Conservation (phyloP, 768 basidiomycete genomes). For the Trametes villosa region DNA sequence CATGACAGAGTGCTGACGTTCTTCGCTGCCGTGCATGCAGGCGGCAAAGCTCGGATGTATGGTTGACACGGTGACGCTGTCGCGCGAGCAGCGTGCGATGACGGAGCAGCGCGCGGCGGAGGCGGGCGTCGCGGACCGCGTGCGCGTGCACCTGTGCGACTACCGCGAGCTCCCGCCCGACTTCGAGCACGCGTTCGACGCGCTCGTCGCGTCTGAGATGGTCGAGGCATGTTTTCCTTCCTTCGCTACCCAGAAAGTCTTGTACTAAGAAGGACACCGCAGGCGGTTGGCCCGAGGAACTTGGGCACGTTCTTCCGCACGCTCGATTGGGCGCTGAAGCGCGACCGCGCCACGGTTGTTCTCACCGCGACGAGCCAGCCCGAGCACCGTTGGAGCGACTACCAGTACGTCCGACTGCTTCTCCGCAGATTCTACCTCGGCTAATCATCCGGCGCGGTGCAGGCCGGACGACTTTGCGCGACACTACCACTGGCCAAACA, state of each 20-base stretch:
- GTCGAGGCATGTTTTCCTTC: constrained; percentile 44
- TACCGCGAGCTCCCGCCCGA: constrained; percentile 41
- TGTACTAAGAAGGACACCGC: not conserved
- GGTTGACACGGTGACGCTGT: constrained; percentile 48
- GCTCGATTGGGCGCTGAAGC: constrained; percentile 45
- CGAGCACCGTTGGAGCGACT: constrained; percentile 29
- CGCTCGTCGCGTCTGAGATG: constrained; percentile 49
- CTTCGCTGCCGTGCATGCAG: constrained; percentile 16
- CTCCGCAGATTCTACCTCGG: not conserved
- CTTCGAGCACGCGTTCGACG: constrained; percentile 44
- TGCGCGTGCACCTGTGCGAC: constrained; percentile 46
- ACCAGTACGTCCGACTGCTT: not conserved
- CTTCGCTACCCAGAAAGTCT: not conserved
- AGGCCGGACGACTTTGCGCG: constrained; percentile 15
- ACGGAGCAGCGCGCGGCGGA: constrained; percentile 41
- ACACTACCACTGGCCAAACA: constrained; percentile 11
- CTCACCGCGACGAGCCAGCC: constrained; percentile 49
- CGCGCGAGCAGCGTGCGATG: constrained; percentile 42
- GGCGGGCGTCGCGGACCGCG: constrained; percentile 34
- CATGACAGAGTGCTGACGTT: too few species aligned
- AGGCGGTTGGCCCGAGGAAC: constrained; percentile 46
- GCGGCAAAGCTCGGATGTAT: constrained; percentile 47
- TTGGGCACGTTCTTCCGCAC: constrained; percentile 42
- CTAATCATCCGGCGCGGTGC: not conserved
- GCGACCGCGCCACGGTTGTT: constrained; percentile 39